Conservation (phyloP, 2,329 filamentous ascomycete genomes). For the Bipolaris sorokiniana region DNA sequence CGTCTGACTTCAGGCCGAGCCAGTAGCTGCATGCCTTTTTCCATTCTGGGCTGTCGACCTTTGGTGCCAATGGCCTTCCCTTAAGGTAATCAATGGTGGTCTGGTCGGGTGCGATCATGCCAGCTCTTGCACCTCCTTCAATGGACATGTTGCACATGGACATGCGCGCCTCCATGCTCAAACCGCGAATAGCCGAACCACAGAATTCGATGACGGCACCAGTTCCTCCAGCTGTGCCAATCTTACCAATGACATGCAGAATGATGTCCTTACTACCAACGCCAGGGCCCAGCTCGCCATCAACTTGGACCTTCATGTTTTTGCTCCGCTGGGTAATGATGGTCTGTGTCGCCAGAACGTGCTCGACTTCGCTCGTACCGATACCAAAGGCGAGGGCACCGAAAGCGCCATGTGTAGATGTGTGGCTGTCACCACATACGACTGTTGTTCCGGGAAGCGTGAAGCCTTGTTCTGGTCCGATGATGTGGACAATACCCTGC, state of each 20-base stretch:
- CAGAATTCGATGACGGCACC: slow-evolving; percentile 97
- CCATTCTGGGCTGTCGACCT: slow-evolving; percentile 85
- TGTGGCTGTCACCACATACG: slow-evolving; percentile 97
- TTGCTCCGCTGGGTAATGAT: slow-evolving; percentile 94
- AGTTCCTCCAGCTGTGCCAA: slow-evolving; percentile 93
- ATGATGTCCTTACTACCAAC: slow-evolving; percentile 97
- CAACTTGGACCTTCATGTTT: slow-evolving; percentile 97
- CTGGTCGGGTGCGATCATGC: slow-evolving; percentile 96
- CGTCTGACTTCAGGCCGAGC: slow-evolving; percentile 82
- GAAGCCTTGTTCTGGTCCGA: slow-evolving; percentile 98
- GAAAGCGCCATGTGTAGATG: slow-evolving; percentile 96
- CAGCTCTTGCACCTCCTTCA: slow-evolving; percentile 91
- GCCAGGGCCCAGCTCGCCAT: slow-evolving; percentile 85
- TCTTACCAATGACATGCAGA: slow-evolving; percentile 88
- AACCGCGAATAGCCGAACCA: slow-evolving; percentile 83
- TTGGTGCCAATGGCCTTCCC: slow-evolving; percentile 85
- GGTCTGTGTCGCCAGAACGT: slow-evolving; percentile 95
- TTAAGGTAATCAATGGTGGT: slow-evolving; percentile 95
- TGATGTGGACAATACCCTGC: slow-evolving; percentile 98
- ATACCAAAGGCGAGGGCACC: slow-evolving; percentile 95
- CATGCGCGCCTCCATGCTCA: slow-evolving; percentile 98
- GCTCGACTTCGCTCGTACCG: slow-evolving; percentile 97
- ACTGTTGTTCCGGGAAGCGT: slow-evolving; percentile 96
- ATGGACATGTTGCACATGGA: slow-evolving; percentile 99
- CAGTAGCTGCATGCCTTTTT: slow-evolving; percentile 87